These are phyloP conservation scores for Cantharellus cinnabarinus DNA, from an alignment of 768 basidiomycete species.

Conservation along the genomic window DNA sequence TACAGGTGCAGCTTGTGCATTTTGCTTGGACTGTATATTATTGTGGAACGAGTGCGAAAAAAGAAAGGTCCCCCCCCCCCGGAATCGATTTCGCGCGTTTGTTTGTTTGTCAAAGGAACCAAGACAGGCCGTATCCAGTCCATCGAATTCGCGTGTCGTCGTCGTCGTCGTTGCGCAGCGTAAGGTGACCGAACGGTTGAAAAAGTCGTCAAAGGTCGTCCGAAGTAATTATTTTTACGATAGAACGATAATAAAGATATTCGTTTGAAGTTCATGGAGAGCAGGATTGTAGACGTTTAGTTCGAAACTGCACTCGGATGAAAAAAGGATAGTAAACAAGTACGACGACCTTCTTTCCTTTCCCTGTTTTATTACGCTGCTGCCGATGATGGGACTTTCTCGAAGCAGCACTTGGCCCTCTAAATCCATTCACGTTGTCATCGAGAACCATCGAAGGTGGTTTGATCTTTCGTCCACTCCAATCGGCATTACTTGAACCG, in stretches of 20 bases:
- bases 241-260: background rate
- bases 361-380: constrained; percentile 11
- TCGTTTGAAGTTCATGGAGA: background rate
- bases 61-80: too few relatives aligned
- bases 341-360: constrained; percentile 36
- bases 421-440: constrained; percentile 71
- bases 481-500: constrained; percentile 26
- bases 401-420: constrained; percentile 9
- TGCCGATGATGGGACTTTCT: constrained; percentile 14
- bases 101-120: background rate
- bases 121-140: too few relatives aligned
- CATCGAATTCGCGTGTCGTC: too few relatives aligned
- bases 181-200: background rate
- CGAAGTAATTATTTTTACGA: background rate
- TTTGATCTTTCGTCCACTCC: constrained; percentile 68
- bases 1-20: constrained; percentile 11
- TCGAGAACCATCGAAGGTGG: constrained; percentile 81
- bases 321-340: too few relatives aligned
- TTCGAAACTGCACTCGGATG: too few relatives aligned
- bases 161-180: too few relatives aligned
- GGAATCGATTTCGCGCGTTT: too few relatives aligned
- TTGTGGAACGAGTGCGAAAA: background rate
- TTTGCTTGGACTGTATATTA: background rate
- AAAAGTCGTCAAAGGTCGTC: background rate
- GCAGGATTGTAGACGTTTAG: too few relatives aligned